Base-by-base conservation (phyloP, 176 grass and related monocot species). In the Musa acuminata region DNA sequence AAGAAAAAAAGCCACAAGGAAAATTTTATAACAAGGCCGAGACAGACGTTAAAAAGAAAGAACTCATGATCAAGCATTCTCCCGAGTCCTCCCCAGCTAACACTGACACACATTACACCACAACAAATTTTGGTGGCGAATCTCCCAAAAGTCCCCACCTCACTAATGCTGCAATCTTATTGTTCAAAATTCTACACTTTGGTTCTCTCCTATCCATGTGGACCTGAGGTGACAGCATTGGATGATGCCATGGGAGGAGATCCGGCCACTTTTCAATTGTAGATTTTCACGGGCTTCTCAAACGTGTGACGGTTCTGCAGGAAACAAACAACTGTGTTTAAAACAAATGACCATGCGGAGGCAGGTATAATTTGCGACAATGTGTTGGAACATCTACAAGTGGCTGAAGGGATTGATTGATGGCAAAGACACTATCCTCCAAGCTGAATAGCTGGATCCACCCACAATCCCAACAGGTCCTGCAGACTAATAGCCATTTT, bases 221-320 rank as follows among this genome's bases (percentile, higher is more conserved):
- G 16, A 20, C 1, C 43, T n/a, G 17, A 70, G 67, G 43, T 21
- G 43, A 49, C 29, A 50, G 16, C 67, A 70, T 0, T 51, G 64
- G 64, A 14, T 43, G 35, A 70, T 50, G 1, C n/a, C 8, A 19
- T 70, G 29, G 72, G 52, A 55, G 53, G 52, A 73, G 50, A 25
- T 55, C 25, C 14, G 3, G 25, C 9, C 20, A 53, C 9, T 65
- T 59, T 72, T 79, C 72, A 89, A 80, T 92, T 92, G 80, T 81
- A 89, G 73, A 92, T 92, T 81, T 85, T 92, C 64, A 92, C 87
- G n/a, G 87, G 74, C 71, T 85, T 92, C 83, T 92, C 90, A 69
- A 89, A 83, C 51, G 87, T 80, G 77, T 89, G 87, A 27, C 90
- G 90, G 35, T 87, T 89, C 90, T 92, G 87, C 62, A 85, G 62